phyloP scores from a whole-genome alignment of 495 filamentous ascomycete species.

The Aspergillus biplanus region DNA sequence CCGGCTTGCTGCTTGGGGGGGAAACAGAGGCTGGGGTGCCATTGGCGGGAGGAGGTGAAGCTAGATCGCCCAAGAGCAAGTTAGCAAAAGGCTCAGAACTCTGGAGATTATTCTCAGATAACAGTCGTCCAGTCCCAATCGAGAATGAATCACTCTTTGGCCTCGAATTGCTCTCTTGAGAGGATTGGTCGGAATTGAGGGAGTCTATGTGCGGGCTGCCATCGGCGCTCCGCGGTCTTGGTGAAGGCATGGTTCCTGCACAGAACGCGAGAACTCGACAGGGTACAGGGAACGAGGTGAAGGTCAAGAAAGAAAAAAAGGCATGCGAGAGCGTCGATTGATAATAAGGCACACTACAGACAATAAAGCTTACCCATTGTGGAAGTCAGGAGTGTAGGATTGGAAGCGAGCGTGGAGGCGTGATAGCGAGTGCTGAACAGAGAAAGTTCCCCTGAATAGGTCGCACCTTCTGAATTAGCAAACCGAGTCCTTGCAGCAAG shows the following conservation, averaged over 20 bases:
- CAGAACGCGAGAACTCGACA: slow-evolving; percentile 18
- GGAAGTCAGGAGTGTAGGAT: slow-evolving; percentile 29
- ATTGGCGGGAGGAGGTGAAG: slow-evolving; percentile 43
- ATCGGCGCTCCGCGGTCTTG: slow-evolving; percentile 24
- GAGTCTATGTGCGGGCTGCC: slow-evolving; percentile 23
- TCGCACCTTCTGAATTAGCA: slow-evolving; percentile 32
- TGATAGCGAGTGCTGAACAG: slow-evolving; percentile 30
- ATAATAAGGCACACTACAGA: slow-evolving; percentile 14
- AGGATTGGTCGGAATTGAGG: slow-evolving; percentile 11
- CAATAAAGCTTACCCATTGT: slow-evolving; percentile 48
- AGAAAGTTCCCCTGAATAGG: slow-evolving; percentile 41
- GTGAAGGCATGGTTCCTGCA: slow-evolving; percentile 22
- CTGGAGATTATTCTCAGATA: slow-evolving; percentile 21
- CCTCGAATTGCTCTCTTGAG: slow-evolving; percentile 6
- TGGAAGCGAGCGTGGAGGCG: slow-evolving; percentile 34
- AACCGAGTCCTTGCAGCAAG: slow-evolving; percentile 26
- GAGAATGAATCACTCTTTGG: slow-evolving; percentile 26
- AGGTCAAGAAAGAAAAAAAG: not conserved
- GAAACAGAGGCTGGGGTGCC: slow-evolving; percentile 42
- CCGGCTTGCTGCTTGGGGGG: slow-evolving; percentile 55
- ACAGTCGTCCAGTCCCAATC: slow-evolving; percentile 13
- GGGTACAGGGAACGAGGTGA: slow-evolving; percentile 7
- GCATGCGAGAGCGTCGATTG: slow-evolving; percentile 17
- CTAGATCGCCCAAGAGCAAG: slow-evolving; percentile 32
- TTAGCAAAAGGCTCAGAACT: slow-evolving; percentile 34